Evolutionary conservation across 139 green algal genomes (phyloP).

Genomic region (Deuterostichococcus epilithicus): DNA sequence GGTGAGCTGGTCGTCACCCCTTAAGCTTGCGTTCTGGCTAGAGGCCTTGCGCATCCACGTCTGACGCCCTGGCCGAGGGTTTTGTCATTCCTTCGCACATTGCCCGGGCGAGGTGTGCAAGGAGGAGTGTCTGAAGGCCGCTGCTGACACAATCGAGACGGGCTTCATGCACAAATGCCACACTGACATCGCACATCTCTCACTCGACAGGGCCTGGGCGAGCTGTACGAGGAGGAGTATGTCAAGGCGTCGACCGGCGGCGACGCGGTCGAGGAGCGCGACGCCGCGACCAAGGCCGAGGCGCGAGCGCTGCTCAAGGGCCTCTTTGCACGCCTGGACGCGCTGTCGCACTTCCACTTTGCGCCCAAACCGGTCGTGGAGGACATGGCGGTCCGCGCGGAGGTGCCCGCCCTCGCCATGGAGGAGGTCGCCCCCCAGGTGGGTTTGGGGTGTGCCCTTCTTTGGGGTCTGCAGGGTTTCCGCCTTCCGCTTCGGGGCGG

Average conservation of each 20-base stretch:
- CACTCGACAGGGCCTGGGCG: conserved; percentile 70
- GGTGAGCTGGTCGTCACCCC: conserved; percentile 11
- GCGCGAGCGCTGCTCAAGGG: conserved; percentile 66
- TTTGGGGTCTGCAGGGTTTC: neutral
- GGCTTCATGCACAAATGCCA: no score
- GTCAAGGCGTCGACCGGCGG: conserved; percentile 31
- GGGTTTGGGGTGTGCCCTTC: no score
- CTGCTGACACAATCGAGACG: no score
- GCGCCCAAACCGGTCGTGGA: conserved; percentile 85
- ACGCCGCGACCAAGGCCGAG: conserved; percentile 27
- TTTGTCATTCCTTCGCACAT: no score
- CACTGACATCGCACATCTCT: no score
- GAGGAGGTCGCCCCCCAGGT: conserved; percentile 75
- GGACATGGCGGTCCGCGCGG: conserved; percentile 65
- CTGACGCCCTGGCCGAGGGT: neutral
- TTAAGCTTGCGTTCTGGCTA: neutral
- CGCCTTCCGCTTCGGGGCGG: neutral
- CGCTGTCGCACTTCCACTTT: conserved; percentile 86
- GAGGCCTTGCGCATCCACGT: neutral
- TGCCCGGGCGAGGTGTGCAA: no score
- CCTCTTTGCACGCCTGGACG: conserved; percentile 83
- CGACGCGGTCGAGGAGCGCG: conserved; percentile 26
- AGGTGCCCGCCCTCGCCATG: conserved; percentile 74
- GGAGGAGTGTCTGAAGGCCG: no score
- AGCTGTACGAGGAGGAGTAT: conserved; percentile 82